A percentile compares a stretch with the other conserved stretches of the same genome.
Conservation (phyloP, 305 asterid genomes). For the Fraxinus dipetala region DNA sequence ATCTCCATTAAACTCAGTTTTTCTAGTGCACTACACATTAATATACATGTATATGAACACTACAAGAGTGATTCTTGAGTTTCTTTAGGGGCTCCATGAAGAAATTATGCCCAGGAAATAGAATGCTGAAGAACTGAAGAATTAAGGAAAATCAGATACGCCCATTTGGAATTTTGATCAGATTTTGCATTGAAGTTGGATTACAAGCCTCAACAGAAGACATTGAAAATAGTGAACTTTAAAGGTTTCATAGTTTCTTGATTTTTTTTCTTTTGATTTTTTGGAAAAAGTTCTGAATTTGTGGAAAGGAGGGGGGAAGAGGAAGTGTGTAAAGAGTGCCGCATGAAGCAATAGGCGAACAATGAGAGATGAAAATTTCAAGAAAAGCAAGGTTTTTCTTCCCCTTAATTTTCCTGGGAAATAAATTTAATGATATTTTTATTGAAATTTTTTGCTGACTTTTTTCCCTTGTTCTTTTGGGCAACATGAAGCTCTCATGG, state of each 20-base stretch:
- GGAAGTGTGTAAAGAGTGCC: slow-evolving; percentile 30
- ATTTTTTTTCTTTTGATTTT: slow-evolving; percentile 20
- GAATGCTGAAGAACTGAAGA: slow-evolving; percentile 24
- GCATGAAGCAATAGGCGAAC: slow-evolving; percentile 70
- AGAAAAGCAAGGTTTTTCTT: slow-evolving; percentile 69
- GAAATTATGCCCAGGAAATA: background rate
- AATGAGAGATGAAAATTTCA: slow-evolving; percentile 81
- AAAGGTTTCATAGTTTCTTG: slow-evolving; percentile 15
- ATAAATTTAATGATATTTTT: background rate
- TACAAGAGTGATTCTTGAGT: slow-evolving; percentile 17
- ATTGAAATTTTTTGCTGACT: slow-evolving; percentile 34
- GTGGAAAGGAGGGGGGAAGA: slow-evolving; percentile 35
- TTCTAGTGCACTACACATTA: slow-evolving; percentile 15
- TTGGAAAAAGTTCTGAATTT: slow-evolving; percentile 28
- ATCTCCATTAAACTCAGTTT: background rate
- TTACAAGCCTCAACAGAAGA: slow-evolving; percentile 15
- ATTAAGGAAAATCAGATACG: slow-evolving; percentile 6
- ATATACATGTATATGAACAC: background rate
- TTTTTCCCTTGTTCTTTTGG: slow-evolving; percentile 25
- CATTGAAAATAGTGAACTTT: slow-evolving; percentile 17
- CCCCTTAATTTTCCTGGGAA: background rate
- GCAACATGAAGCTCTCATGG: slow-evolving; percentile 80
- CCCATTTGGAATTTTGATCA: slow-evolving; percentile 28
- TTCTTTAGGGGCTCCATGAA: slow-evolving; percentile 21
- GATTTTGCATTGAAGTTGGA: slow-evolving; percentile 24